A percentile compares a stretch with the other conserved stretches of the same genome.
These are phyloP conservation scores for Wickerhamiella qilinensis DNA, from an alignment of 805 yeast genomes.

Conservation along the genomic window DNA sequence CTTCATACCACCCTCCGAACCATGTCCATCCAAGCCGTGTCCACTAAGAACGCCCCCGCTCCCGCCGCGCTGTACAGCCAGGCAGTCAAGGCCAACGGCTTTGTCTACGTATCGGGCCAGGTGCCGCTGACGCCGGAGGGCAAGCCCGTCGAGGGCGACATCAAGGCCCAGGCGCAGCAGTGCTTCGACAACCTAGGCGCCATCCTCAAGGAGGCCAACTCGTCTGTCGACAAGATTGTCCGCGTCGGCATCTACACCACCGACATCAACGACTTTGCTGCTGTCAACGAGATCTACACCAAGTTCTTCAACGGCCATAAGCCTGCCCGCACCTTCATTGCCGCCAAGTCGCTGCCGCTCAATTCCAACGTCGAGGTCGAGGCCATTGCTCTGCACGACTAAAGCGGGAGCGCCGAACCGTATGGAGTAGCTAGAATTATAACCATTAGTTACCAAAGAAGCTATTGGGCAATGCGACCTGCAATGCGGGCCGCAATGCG, in stretches of 20 bases:
- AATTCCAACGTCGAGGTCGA: conserved; percentile 81
- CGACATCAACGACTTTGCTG: conserved; percentile 74
- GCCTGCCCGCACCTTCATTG: conserved; percentile 97
- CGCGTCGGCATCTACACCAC: conserved; percentile 83
- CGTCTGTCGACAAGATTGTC: conserved; percentile 67
- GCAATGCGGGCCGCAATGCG: too few relatives aligned
- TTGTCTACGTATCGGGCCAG: conserved; percentile 88
- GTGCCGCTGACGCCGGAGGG: conserved; percentile 74
- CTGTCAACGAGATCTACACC: conserved; percentile 72
- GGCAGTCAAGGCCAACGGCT: conserved; percentile 80
- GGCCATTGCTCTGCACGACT: conserved; percentile 80
- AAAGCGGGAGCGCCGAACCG: too few relatives aligned
- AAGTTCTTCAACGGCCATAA: conserved; percentile 23
- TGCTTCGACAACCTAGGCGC: conserved; percentile 29
- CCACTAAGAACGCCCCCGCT: conserved; percentile 67
- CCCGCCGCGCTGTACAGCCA: conserved; percentile 96
- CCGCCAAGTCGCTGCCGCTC: conserved; percentile 81
- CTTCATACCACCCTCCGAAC: conserved; percentile 1
- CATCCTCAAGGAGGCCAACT: conserved; percentile 72
- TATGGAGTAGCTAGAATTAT: neutral
- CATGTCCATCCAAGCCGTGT: conserved; percentile 12
- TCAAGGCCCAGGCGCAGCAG: conserved; percentile 27
- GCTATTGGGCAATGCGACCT: too few relatives aligned
- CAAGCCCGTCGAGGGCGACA: conserved; percentile 62
- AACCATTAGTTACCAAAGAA: too few relatives aligned